phyloP scores from a whole-genome alignment of 1,284 basidiomycete species.

The Gymnopus androsaceus region DNA sequence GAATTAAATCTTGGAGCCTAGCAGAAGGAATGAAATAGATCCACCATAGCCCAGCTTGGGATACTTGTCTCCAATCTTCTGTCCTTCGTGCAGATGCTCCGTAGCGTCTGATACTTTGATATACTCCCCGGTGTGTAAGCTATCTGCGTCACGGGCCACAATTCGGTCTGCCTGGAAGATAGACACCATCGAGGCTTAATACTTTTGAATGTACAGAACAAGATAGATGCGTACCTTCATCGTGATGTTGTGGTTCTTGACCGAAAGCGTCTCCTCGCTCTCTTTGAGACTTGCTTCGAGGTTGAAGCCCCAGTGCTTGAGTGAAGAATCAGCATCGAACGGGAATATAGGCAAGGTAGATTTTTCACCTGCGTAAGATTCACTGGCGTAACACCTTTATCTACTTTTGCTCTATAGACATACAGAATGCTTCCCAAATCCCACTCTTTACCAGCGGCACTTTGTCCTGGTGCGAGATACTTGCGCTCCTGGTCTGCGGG shows the following conservation, averaged over 20 bases:
- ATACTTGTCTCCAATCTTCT: constrained; percentile 58
- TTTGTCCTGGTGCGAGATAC: constrained; percentile 27
- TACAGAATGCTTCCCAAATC: constrained; percentile 64
- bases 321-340: background rate
- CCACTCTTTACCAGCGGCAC: constrained; percentile 37
- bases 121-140: constrained; percentile 56
- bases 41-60: constrained; percentile 61
- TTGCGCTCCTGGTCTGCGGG: constrained; percentile 40
- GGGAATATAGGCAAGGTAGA: background rate
- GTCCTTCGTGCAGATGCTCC: constrained; percentile 50
- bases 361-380: constrained; percentile 68
- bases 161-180: constrained; percentile 53
- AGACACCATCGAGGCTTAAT: constrained; percentile 9
- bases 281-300: constrained; percentile 64
- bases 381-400: constrained; percentile 62
- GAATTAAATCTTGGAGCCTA: background rate
- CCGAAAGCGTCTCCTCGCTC: constrained; percentile 42
- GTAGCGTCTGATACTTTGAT: constrained; percentile 46
- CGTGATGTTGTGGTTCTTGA: constrained; percentile 58
- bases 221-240: constrained; percentile 47
- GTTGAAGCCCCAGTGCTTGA: constrained; percentile 82
- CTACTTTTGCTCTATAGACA: constrained; percentile 67
- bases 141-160: constrained; percentile 50
- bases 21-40: constrained; percentile 19
- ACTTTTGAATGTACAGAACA: background rate